Conservation (phyloP, 73 alveolate genomes). For the Paramecium pentaurelia region DNA sequence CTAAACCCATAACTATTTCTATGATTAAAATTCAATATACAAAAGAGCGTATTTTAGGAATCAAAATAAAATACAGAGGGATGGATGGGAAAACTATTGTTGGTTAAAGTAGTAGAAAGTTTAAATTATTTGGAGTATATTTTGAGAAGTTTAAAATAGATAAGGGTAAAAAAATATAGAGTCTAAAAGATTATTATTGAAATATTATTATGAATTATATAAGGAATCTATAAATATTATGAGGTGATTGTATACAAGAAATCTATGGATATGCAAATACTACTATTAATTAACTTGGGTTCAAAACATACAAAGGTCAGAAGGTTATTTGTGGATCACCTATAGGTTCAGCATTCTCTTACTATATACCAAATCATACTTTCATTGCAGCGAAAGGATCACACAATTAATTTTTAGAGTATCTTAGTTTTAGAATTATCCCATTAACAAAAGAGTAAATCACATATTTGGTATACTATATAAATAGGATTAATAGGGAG, state of each 20-base stretch:
- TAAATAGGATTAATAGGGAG: neutral
- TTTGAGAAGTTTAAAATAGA: neutral
- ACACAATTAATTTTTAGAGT: neutral
- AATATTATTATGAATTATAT: no score
- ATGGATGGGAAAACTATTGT: neutral
- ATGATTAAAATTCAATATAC: neutral
- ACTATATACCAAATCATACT: neutral
- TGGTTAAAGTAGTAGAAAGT: neutral
- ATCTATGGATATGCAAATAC: neutral
- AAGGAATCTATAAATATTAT: no score
- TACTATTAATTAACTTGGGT: neutral
- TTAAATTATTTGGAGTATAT: neutral
- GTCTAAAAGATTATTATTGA: no score
- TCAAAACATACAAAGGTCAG: neutral
- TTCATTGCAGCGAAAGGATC: constrained; percentile 36
- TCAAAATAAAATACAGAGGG: neutral
- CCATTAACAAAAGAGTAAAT: neutral
- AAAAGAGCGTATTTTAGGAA: neutral
- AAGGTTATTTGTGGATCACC: neutral
- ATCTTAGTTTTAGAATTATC: neutral
- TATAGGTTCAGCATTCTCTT: neutral
- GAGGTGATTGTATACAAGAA: neutral
- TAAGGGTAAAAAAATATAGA: neutral
- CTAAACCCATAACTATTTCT: neutral
- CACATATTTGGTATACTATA: neutral